These are phyloP conservation scores for Amauroascus verrucosus DNA, from an alignment of 2,329 filamentous ascomycete species.

Conservation along the genomic window DNA sequence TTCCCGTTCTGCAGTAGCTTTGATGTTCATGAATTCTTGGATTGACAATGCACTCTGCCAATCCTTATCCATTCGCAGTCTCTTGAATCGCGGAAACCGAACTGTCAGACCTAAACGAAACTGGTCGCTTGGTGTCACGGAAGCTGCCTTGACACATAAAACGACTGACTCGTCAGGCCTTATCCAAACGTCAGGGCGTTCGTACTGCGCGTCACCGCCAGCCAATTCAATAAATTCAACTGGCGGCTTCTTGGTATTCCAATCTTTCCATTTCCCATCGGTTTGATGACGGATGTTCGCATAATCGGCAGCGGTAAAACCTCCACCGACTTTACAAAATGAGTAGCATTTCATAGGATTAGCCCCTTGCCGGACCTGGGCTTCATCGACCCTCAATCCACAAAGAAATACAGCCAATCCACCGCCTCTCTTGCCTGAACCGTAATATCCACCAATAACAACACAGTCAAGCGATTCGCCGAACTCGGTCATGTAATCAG, in stretches of 20 bases:
- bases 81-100: slow-evolving; percentile 83
- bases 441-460: slow-evolving; percentile 86
- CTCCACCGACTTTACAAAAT: slow-evolving; percentile 98
- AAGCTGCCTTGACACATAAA: slow-evolving; percentile 77
- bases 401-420: slow-evolving; percentile 80
- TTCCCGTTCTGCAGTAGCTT: slow-evolving; percentile 58
- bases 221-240: slow-evolving; percentile 69
- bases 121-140: slow-evolving; percentile 60
- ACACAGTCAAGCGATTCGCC: slow-evolving; percentile 87
- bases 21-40: slow-evolving; percentile 65
- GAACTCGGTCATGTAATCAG: slow-evolving; percentile 95
- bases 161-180: slow-evolving; percentile 79
- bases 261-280: slow-evolving; percentile 82
- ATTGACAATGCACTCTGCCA: slow-evolving; percentile 74
- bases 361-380: slow-evolving; percentile 46
- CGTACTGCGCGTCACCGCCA: slow-evolving; percentile 62
- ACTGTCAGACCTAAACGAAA: slow-evolving; percentile 70
- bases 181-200: slow-evolving; percentile 88
- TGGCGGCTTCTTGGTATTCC: slow-evolving; percentile 69
- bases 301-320: slow-evolving; percentile 77
- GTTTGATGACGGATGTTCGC: slow-evolving; percentile 70
- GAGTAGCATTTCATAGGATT: slow-evolving; percentile 71
- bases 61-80: slow-evolving; percentile 65
- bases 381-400: slow-evolving; percentile 65
- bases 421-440: slow-evolving; percentile 74